These are phyloP conservation scores for Saccharum hybrid DNA, from an alignment of 202 grass and related monocot species.

Conservation along the genomic window DNA sequence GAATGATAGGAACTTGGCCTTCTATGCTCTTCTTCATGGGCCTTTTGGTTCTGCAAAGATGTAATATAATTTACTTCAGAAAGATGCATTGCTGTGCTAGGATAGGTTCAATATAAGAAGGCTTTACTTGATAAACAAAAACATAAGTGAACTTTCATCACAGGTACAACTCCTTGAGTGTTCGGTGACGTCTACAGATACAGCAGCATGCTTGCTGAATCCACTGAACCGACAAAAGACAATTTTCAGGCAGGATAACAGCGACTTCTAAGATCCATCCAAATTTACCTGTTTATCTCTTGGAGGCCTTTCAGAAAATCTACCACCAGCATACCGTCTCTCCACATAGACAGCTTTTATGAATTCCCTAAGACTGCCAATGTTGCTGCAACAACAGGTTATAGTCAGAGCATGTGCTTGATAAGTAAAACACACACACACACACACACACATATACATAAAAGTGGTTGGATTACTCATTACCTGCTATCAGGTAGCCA, in stretches of 20 bases:
- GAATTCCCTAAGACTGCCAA: slow-evolving; percentile 77
- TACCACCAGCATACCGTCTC: slow-evolving; percentile 61
- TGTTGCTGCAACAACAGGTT: slow-evolving; percentile 57
- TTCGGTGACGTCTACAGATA: slow-evolving; percentile 1
- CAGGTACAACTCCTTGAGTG: slow-evolving; percentile 4
- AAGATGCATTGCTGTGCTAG: slow-evolving; percentile 15
- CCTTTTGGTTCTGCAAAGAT: slow-evolving; percentile 63
- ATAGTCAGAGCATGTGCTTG: neutral
- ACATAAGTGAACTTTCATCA: slow-evolving; percentile 8
- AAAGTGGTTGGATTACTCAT: neutral
- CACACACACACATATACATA: too few relatives aligned
- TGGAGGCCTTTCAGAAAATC: slow-evolving; percentile 76
- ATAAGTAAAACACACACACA: slow-evolving; percentile 20
- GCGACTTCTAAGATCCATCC: neutral
- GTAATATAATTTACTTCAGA: slow-evolving; percentile 5
- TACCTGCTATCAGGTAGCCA: slow-evolving; percentile 78
- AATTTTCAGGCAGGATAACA: slow-evolving; percentile 9
- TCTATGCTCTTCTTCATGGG: slow-evolving; percentile 76
- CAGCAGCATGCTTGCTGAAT: neutral
- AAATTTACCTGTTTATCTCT: slow-evolving; percentile 74
- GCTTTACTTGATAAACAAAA: neutral
- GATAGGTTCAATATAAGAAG: slow-evolving; percentile 3
- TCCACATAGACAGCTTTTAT: slow-evolving; percentile 88
- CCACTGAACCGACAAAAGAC: slow-evolving; percentile 6
- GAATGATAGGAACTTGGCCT: slow-evolving; percentile 84